Evolutionary conservation across 2,329 filamentous ascomycete genomes (phyloP).

Genomic region (Orbilia oligospora): DNA sequence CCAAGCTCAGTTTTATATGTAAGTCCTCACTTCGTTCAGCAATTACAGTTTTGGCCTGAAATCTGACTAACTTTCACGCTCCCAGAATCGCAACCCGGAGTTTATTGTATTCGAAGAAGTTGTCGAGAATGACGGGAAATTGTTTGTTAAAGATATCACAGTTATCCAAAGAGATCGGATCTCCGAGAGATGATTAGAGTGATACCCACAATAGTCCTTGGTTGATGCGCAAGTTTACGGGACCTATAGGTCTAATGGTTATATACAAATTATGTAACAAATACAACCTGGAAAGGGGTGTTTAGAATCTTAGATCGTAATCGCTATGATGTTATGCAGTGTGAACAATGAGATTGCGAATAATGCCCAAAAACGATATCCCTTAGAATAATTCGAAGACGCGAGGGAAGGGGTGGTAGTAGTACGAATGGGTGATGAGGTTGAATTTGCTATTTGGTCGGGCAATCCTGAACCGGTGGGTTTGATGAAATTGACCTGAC

Average conservation of each 20-base stretch:
- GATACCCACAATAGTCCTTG: not conserved
- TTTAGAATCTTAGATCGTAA: constrained; percentile 12
- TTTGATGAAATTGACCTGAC: not conserved
- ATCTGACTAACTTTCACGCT: constrained; percentile 73
- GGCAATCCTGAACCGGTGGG: constrained; percentile 28
- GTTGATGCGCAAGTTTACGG: not conserved
- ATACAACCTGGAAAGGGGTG: not conserved
- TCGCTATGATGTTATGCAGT: constrained; percentile 34
- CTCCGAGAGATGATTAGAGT: not conserved
- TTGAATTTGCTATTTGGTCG: constrained; percentile 28
- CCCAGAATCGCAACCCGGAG: constrained; percentile 96
- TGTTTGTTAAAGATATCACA: constrained; percentile 87
- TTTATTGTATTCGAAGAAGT: constrained; percentile 97
- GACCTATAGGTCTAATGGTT: not conserved
- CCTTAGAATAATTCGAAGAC: not conserved
- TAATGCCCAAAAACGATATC: not conserved
- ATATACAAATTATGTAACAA: constrained; percentile 2
- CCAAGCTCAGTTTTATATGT: constrained; percentile 89
- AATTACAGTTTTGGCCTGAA: too few species aligned
- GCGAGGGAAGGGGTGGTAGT: constrained; percentile 22
- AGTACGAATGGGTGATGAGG: constrained; percentile 26
- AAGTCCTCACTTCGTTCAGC: constrained; percentile 69
- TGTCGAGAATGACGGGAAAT: constrained; percentile 87
- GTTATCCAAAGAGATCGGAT: constrained; percentile 93
- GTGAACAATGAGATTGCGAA: constrained; percentile 12